phyloP scores from a whole-genome alignment of 345 rosid genomes.

The Eutrema yunnanense region DNA sequence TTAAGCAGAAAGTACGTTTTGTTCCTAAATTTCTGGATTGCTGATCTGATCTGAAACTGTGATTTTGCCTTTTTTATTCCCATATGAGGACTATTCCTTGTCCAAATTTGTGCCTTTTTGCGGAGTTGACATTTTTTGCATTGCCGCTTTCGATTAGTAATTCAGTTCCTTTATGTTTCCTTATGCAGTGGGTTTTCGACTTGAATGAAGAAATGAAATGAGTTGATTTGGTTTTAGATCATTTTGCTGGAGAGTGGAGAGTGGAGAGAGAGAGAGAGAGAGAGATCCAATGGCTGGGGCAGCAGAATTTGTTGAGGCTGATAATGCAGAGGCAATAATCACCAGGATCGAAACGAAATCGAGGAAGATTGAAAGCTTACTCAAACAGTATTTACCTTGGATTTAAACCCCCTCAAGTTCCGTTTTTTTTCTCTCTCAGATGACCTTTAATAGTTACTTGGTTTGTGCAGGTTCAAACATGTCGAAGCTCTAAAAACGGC shows the following conservation, averaged over 20 bases:
- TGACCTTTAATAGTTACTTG: not conserved
- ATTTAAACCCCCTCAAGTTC: not conserved
- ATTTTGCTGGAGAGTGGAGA: not conserved
- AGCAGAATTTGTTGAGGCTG: conserved; percentile 64
- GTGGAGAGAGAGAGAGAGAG: not conserved
- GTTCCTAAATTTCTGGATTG: not conserved
- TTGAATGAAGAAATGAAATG: not conserved
- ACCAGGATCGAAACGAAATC: conserved; percentile 88
- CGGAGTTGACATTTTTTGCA: not conserved
- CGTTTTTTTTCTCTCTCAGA: not conserved
- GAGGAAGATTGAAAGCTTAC: conserved; percentile 80
- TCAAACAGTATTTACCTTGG: conserved; percentile 50
- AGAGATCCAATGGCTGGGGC: conserved; percentile 6
- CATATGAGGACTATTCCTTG: not conserved
- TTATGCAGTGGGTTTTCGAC: not conserved
- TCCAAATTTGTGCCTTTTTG: not conserved
- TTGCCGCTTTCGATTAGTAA: not conserved
- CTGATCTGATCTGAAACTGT: not conserved
- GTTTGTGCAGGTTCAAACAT: conserved; percentile 30
- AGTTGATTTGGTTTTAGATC: not conserved
- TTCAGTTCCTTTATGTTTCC: not conserved
- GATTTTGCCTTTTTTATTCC: no score
- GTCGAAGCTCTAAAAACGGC: conserved; percentile 90
- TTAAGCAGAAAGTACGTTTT: not conserved
- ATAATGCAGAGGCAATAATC: conserved; percentile 90